phyloP scores from a whole-genome alignment of 1,139 yeast genomes.

The Pichia sp. region DNA sequence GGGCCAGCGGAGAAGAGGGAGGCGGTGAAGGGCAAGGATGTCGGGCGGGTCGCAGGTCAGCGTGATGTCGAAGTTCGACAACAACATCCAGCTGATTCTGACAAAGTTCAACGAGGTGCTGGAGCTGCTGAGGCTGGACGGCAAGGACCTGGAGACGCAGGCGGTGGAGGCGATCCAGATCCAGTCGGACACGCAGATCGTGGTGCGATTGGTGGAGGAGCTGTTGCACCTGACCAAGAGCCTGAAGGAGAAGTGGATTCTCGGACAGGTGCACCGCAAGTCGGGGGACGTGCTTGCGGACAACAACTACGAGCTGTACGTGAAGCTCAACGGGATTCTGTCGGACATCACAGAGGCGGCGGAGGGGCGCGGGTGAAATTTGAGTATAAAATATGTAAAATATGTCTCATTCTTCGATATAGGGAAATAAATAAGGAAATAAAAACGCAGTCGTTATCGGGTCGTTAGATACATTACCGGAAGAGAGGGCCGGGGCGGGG shows the following conservation, averaged over 20 bases:
- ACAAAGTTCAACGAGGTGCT: constrained; percentile 33
- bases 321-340: constrained; percentile 22
- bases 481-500: not conserved
- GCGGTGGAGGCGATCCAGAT: constrained; percentile 54
- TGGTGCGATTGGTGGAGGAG: constrained; percentile 51
- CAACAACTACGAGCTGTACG: constrained; percentile 17
- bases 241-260: constrained; percentile 53
- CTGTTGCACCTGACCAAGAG: constrained; percentile 45
- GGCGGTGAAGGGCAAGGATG: not conserved
- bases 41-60: constrained; percentile 2
- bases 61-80: constrained; percentile 29
- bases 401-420: not conserved
- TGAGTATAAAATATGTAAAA: too few relatives aligned
- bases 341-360: constrained; percentile 17
- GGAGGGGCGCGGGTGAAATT: not conserved
- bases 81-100: constrained; percentile 33
- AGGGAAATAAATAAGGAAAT: not conserved
- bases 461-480: not conserved
- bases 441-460: not conserved
- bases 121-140: constrained; percentile 31
- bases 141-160: constrained; percentile 47
- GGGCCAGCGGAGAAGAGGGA: too few relatives aligned
- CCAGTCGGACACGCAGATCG: constrained; percentile 49
- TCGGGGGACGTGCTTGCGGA: constrained; percentile 11
- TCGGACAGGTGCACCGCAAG: constrained; percentile 38